Conservation (phyloP, 139 green algal genomes). For the Chlorella sp. region DNA sequence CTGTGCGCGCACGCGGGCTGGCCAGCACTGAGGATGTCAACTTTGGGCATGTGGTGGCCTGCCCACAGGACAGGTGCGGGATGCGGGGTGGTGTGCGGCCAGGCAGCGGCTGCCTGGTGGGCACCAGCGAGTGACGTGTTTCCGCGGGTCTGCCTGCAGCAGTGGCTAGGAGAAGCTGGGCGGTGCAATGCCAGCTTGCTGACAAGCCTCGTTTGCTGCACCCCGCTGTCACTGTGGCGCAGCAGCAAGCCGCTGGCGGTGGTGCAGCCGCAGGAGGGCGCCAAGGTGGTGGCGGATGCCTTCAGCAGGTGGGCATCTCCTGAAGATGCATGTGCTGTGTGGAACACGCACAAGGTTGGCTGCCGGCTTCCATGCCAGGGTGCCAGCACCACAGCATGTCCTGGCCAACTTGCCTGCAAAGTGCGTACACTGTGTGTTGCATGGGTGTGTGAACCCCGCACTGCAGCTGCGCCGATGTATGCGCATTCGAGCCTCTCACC, state of each 20-base stretch:
- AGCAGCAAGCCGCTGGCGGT: conserved; percentile 74
- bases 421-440: too few relatives aligned
- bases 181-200: too few relatives aligned
- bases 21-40: conserved; percentile 64
- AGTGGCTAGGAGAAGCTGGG: too few relatives aligned
- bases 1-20: conserved; percentile 71
- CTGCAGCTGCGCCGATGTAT: too few relatives aligned
- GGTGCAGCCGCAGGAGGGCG: conserved; percentile 88
- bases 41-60: conserved; percentile 79
- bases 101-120: too few relatives aligned
- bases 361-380: background rate
- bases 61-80: conserved; percentile 54
- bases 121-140: too few relatives aligned
- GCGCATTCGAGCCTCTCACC: too few relatives aligned
- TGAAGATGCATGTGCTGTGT: too few relatives aligned
- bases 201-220: background rate
- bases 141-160: too few relatives aligned
- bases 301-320: conserved; percentile 31
- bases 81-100: background rate
- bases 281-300: conserved; percentile 73
- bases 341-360: background rate
- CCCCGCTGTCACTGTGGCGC: background rate
- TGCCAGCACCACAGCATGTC: background rate
- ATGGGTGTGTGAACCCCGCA: too few relatives aligned
- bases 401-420: background rate